Conservation (phyloP, 169 alveolate species). For the Plasmodium gaboni region DNA sequence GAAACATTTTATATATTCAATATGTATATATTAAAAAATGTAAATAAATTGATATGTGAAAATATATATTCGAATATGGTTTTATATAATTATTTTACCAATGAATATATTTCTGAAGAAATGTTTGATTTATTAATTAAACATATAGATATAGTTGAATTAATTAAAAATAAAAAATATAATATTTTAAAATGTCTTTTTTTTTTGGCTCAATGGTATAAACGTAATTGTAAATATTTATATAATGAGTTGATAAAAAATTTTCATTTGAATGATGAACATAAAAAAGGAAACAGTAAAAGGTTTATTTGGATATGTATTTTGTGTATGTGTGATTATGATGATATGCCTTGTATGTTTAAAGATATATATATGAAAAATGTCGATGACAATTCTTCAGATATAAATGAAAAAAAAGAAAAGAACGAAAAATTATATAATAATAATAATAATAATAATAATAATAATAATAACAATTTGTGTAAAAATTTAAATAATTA, state of each 20-base stretch:
- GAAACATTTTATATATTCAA: conserved; percentile 56
- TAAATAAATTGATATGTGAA: conserved; percentile 50
- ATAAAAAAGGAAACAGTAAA: background rate
- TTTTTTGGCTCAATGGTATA: conserved; percentile 40
- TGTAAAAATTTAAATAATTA: conserved; percentile 38
- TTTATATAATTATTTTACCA: conserved; percentile 33
- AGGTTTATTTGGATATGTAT: conserved; percentile 71
- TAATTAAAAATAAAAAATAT: conserved; percentile 36
- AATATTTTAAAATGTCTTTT: conserved; percentile 34
- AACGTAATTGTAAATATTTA: conserved; percentile 36
- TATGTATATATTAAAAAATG: conserved; percentile 39
- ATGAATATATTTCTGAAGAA: conserved; percentile 60
- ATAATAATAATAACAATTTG: background rate
- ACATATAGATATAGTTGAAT: conserved; percentile 8
- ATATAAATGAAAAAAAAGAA: background rate
- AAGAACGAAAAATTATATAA: background rate
- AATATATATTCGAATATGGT: conserved; percentile 58
- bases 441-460: background rate
- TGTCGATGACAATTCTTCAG: background rate
- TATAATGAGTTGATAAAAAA: conserved; percentile 10
- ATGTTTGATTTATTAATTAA: conserved; percentile 71
- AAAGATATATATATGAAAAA: conserved; percentile 6
- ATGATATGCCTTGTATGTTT: conserved; percentile 20
- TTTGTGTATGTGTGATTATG: conserved; percentile 48
- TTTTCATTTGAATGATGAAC: background rate